Evolutionary conservation across 768 basidiomycete genomes (phyloP), one percentile per base, ranked within the genome.

Genomic region (Tephrocybe rancida): DNA sequence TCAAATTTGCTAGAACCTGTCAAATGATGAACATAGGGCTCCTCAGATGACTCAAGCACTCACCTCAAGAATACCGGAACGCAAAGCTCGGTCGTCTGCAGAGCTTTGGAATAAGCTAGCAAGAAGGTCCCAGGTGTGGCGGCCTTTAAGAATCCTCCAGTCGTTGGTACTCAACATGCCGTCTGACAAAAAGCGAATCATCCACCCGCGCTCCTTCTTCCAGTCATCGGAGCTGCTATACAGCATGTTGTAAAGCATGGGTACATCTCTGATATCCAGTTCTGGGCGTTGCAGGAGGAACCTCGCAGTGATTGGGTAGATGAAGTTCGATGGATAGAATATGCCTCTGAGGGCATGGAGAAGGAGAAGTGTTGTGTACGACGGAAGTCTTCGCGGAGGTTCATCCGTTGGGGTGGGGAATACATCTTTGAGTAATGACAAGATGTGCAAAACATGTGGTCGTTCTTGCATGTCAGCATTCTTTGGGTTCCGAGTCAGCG

Each of bases 121-220:
- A 2, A 96, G 69, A 25, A 96, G 73, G 57, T 93, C 92, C 90
- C 92, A 96, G 0, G 91, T 92, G 63, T 94, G 90, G 24, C 95
- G 73, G 41, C 92, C 77, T 61, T 85, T 85, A 49, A 95, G 67
- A 2, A 93, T 80, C 27, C 77, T 78, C 94, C 95, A 97, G 62
- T 98, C 95, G 37, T 83, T 79, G 0, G 78, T 75, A 44, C 84
- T 80, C 57, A 77, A 77, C 82, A 92, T 86, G 0, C 91, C 92
- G 55, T 96, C 92, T 0, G 87, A 77, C 34, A 97, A 70, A 68
- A 93, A 91, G 35, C 82, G 78, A 29, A 96, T 71, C 25, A 96
- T 95, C 95, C 95, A 98, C 1, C 78, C 78, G n/a, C 92, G 77
- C 62, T 96, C 93, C 68, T 85, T 88, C 71, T 85, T 88, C 88